phyloP scores from a whole-genome alignment of 129 eudicot species.

The Flaveria robusta region DNA sequence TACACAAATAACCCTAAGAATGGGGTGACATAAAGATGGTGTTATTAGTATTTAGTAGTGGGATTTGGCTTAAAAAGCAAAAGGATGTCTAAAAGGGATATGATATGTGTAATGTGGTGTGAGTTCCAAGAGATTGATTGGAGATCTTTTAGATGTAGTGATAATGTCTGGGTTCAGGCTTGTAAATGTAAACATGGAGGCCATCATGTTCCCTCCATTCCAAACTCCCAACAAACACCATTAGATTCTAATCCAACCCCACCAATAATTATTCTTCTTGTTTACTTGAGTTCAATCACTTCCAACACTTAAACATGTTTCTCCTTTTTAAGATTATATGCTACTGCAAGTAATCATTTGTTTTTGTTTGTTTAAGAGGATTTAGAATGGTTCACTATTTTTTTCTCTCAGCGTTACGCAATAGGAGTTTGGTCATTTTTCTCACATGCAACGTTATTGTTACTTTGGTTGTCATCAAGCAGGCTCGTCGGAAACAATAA shows the following conservation, averaged over 20 bases:
- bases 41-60: neutral
- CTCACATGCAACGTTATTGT: too few species aligned
- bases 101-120: conserved; percentile 33
- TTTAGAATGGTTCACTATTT: too few species aligned
- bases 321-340: conserved; percentile 24
- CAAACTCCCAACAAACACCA: conserved; percentile 53
- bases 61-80: conserved; percentile 33
- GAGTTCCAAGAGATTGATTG: conserved; percentile 57
- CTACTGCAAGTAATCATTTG: conserved; percentile 24
- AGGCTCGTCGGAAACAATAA: too few species aligned
- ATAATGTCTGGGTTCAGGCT: conserved; percentile 48
- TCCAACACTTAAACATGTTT: conserved; percentile 25
- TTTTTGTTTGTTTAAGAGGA: neutral
- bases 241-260: conserved; percentile 41
- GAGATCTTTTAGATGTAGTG: conserved; percentile 46
- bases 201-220: conserved; percentile 79
- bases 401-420: too few species aligned
- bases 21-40: conserved; percentile 52
- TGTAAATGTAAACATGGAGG: conserved; percentile 79
- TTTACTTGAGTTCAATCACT: conserved; percentile 28
- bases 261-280: conserved; percentile 34
- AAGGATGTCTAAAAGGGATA: conserved; percentile 16
- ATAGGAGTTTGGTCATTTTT: too few species aligned
- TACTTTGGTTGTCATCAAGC: too few species aligned
- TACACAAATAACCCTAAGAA: neutral